Base-by-base conservation (phyloP, 148 eudicot genomes). In the Fagopyrum homotropicum region DNA sequence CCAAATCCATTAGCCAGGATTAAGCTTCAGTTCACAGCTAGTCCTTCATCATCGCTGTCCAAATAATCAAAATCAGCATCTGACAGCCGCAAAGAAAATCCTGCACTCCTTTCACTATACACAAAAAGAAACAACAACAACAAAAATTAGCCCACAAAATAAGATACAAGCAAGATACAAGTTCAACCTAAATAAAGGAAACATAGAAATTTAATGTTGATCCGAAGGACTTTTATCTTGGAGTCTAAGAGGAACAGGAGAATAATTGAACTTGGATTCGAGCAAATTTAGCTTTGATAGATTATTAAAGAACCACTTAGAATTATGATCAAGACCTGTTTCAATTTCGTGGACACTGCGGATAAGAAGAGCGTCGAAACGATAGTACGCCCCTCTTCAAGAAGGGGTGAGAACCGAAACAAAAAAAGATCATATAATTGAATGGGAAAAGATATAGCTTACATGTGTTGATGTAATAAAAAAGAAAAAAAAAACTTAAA, bases 31-130 rank as follows among this genome's bases (percentile, higher is more conserved):
- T 19, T 76, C 45, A 47, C 69, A 85, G n/a, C 78, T 40, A 76
- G 85, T 48, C 17, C 76, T 10, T 78, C 87, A 54, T 78, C 83
- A 69, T 85, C 92, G n/a, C 46, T 66, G 51, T 88, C 91, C 9
- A 49, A 60, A 56, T 78, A 85, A 52, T 76, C 86, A 17, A 81
- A 54, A 15, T 80, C 91, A 59, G 78, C 73, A 71, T 88, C 91
- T 4, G 84, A 68, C 0, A 91, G 80, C 40, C 77, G 88, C 91
- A 93, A 87, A 3, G 86, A 82, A 77, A 94, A 94, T 4, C 83
- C 82, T 51, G 40, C 40, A 35, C 40, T 35, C 40, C 40, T 35
- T 35, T 35, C 40, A 35, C 40, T 35, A 35, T 35, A 35, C 3
- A 2, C 40, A 35, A 2, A 1, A 35, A 35, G 2, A 35, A 22